Percentiles rank a stretch among this genome's conserved stretches.
phyloP scores from a whole-genome alignment of 2,329 filamentous ascomycete species.

The Neopestalotiopsis rosae region DNA sequence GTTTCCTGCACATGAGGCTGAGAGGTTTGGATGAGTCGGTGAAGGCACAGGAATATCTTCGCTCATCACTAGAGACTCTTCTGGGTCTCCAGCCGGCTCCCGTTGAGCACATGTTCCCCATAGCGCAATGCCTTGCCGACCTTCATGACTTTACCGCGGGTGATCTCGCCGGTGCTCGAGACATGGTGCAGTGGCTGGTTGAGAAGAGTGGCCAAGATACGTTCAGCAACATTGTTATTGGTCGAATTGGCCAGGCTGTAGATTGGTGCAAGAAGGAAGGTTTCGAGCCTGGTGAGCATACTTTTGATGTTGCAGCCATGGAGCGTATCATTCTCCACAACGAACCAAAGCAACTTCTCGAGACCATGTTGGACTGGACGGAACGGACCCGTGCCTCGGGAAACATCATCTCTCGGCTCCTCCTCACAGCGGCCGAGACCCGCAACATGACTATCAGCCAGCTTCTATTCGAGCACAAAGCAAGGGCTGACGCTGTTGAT shows the following conservation, averaged over 20 bases:
- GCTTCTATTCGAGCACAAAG: slow-evolving; percentile 6
- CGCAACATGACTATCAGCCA: not conserved
- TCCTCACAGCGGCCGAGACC: slow-evolving; percentile 12
- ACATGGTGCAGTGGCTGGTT: slow-evolving; percentile 2
- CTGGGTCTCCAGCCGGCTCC: not conserved
- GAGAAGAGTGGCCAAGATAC: not conserved
- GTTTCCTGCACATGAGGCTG: slow-evolving; percentile 3
- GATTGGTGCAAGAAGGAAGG: not conserved
- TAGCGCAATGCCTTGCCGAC: slow-evolving; percentile 6
- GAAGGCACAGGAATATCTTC: not conserved
- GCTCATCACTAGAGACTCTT: not conserved
- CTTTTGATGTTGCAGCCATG: not conserved
- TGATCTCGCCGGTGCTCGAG: not conserved
- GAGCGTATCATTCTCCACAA: slow-evolving; percentile 1
- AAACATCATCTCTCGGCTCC: not conserved
- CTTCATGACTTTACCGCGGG: slow-evolving; percentile 4
- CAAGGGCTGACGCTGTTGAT: slow-evolving; percentile 4
- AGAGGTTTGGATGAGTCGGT: not conserved
- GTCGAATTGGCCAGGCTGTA: not conserved
- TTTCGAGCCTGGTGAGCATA: not conserved
- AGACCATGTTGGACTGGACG: slow-evolving; percentile 9
- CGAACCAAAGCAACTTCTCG: not conserved
- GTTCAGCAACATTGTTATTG: not conserved
- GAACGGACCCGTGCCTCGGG: not conserved
- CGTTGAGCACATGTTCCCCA: slow-evolving; percentile 5